Percentiles rank a stretch among this genome's conserved stretches.
These are phyloP conservation scores for Catenaria anguillulae DNA, from an alignment of 371 early-diverging fungal genomes.

Conservation along the genomic window DNA sequence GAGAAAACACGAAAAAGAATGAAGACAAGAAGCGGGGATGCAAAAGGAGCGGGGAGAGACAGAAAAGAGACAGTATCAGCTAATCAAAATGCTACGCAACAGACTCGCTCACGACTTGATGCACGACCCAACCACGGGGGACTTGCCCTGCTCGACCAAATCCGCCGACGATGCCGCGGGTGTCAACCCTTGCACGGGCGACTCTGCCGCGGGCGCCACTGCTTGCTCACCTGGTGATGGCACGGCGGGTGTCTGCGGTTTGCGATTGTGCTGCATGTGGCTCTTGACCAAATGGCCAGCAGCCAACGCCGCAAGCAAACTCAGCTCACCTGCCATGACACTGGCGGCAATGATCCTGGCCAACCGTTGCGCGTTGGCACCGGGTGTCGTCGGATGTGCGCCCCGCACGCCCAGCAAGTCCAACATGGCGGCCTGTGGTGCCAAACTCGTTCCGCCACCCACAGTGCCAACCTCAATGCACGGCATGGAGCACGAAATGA, in stretches of 20 bases:
- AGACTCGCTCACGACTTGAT: not conserved
- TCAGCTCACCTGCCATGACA: slow-evolving; percentile 94
- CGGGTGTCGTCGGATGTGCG: slow-evolving; percentile 64
- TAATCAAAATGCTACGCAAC: no score
- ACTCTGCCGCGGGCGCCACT: not conserved
- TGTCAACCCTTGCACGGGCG: not conserved
- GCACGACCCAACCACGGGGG: not conserved
- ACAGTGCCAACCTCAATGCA: slow-evolving; percentile 90
- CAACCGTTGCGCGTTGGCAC: slow-evolving; percentile 70
- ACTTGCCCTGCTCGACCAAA: not conserved
- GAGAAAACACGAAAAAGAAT: no score
- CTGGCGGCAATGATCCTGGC: slow-evolving; percentile 81
- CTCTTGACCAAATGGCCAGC: slow-evolving; percentile 72
- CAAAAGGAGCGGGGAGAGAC: no score
- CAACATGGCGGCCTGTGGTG: slow-evolving; percentile 76
- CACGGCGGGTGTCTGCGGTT: not conserved
- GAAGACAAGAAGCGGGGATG: no score
- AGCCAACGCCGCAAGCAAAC: slow-evolving; percentile 68
- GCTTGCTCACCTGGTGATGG: not conserved
- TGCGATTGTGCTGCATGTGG: slow-evolving; percentile 70
- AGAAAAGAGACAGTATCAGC: no score
- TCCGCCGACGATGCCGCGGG: not conserved
- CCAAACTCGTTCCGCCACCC: slow-evolving; percentile 85
- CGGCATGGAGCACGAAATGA: slow-evolving; percentile 87
- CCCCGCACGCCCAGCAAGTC: slow-evolving; percentile 82